Conservation (phyloP, 2,329 filamentous ascomycete genomes). For the Sphaerulina musiva region DNA sequence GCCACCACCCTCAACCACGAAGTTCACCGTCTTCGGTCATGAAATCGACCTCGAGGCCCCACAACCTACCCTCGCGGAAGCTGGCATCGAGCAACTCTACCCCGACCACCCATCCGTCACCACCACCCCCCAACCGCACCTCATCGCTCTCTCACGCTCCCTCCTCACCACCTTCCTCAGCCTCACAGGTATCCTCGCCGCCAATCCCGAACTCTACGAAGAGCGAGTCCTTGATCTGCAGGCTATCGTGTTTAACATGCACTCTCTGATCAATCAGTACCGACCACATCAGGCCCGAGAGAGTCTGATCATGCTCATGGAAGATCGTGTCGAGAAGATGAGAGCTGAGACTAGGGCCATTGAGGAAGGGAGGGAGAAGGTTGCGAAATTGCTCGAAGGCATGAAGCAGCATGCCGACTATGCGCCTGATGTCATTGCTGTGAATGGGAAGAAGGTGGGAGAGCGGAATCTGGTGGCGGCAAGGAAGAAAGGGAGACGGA, state of each 20-base stretch:
- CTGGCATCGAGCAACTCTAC: constrained; percentile 66
- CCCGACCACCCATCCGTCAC: constrained; percentile 39
- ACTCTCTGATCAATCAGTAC: constrained; percentile 90
- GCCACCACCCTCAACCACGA: constrained; percentile 60
- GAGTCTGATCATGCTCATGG: constrained; percentile 79
- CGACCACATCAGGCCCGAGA: constrained; percentile 87
- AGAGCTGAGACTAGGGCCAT: constrained; percentile 67
- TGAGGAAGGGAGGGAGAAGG: constrained; percentile 61
- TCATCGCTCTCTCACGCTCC: constrained; percentile 72
- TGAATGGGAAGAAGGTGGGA: background rate
- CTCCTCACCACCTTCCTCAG: constrained; percentile 85
- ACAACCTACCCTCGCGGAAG: constrained; percentile 61
- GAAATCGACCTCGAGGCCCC: constrained; percentile 56
- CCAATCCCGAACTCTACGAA: constrained; percentile 57
- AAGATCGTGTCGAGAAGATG: constrained; percentile 68
- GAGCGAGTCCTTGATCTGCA: constrained; percentile 72
- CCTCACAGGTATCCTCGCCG: constrained; percentile 63
- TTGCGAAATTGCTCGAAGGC: constrained; percentile 64
- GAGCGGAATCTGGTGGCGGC: constrained; percentile 19
- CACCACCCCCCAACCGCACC: constrained; percentile 46
- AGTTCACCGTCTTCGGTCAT: constrained; percentile 69
- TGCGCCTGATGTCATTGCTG: background rate
- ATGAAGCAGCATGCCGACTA: constrained; percentile 36
- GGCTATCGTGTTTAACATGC: constrained; percentile 81
- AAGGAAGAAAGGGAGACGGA: constrained; percentile 27